Percentiles rank a stretch among this genome's conserved stretches.
Evolutionary conservation across 2,329 filamentous ascomycete species (phyloP).

Genomic region (Diaporthe humulicola): DNA sequence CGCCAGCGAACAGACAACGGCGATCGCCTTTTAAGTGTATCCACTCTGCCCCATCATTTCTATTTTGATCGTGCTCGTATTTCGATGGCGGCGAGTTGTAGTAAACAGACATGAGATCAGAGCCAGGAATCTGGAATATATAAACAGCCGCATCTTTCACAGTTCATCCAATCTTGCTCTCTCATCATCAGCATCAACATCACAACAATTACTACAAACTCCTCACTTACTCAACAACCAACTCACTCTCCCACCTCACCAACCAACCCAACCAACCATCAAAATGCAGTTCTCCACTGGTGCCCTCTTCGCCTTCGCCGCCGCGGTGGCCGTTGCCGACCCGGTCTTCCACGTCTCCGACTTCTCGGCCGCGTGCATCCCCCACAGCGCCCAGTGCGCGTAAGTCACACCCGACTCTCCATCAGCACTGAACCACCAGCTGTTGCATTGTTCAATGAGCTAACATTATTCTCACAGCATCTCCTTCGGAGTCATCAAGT

Average conservation of each 20-base stretch:
- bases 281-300: constrained; percentile 40
- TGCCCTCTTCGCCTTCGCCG: constrained; percentile 35
- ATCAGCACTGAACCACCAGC: not conserved
- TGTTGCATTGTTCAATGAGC: not conserved
- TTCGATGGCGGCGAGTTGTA: not conserved
- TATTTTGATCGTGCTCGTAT: constrained; percentile 25
- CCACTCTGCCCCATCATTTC: constrained; percentile 27
- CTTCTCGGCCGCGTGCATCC: constrained; percentile 37
- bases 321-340: constrained; percentile 32
- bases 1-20: constrained; percentile 20
- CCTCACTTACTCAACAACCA: constrained; percentile 14
- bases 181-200: constrained; percentile 20
- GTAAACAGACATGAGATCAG: not conserved
- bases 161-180: constrained; percentile 4
- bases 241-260: not conserved
- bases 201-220: constrained; percentile 7
- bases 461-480: constrained; percentile 22
- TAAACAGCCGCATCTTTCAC: not conserved
- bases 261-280: constrained; percentile 32
- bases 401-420: not conserved
- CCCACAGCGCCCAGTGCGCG: constrained; percentile 38
- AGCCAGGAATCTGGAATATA: constrained; percentile 1
- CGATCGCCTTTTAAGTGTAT: constrained; percentile 17
- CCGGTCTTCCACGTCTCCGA: constrained; percentile 34
- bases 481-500: constrained; percentile 31